phyloP scores from a whole-genome alignment of 306 rosid genomes.

The Adenanthera pavonina region DNA sequence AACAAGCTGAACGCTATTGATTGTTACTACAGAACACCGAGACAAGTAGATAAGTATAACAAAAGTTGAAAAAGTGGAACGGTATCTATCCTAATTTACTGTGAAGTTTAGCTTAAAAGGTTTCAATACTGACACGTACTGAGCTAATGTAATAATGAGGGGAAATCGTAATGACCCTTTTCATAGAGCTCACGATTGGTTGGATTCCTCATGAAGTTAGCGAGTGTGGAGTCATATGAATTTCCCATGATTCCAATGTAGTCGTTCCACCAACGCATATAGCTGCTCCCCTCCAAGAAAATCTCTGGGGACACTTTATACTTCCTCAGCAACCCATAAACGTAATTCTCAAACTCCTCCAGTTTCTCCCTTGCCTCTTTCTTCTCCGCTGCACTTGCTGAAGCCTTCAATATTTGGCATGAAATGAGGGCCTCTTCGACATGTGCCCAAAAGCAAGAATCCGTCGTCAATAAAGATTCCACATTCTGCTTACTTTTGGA shows the following conservation, averaged over 20 bases:
- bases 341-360: slow-evolving; percentile 52
- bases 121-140: too few species aligned
- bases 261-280: slow-evolving; percentile 65
- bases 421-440: neutral
- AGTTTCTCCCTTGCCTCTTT: slow-evolving; percentile 28
- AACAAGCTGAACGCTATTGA: neutral
- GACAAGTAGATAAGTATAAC: neutral
- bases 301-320: slow-evolving; percentile 68
- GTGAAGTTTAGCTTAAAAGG: neutral
- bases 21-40: neutral
- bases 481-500: too few species aligned
- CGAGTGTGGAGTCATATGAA: slow-evolving; percentile 30
- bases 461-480: too few species aligned
- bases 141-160: neutral
- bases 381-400: neutral
- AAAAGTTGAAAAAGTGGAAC: neutral
- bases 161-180: slow-evolving; percentile 38
- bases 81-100: neutral
- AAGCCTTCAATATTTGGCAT: neutral
- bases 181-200: slow-evolving; percentile 15
- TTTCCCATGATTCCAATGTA: slow-evolving; percentile 43
- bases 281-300: slow-evolving; percentile 59
- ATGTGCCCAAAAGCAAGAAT: too few species aligned
- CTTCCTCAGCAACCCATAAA: slow-evolving; percentile 43
- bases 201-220: slow-evolving; percentile 41